phyloP scores from a whole-genome alignment of 257 asterid species.

The Solanum chiquidenum region DNA sequence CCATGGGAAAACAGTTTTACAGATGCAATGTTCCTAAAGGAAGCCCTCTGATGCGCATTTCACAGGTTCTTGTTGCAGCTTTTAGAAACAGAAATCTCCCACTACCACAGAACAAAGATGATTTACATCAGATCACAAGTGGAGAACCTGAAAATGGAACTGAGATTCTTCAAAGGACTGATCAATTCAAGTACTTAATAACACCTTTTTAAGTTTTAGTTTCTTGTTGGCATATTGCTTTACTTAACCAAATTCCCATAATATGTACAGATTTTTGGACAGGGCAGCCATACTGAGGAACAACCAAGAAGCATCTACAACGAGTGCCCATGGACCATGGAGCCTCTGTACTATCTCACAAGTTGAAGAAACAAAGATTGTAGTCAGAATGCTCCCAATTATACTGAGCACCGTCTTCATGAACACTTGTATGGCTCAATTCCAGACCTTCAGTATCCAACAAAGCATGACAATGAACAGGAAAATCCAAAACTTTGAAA shows the following conservation, averaged over 20 bases:
- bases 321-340: constrained; percentile 27
- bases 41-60: constrained; percentile 40
- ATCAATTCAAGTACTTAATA: constrained; percentile 45
- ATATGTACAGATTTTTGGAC: constrained; percentile 41
- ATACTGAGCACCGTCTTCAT: constrained; percentile 58
- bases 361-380: constrained; percentile 65
- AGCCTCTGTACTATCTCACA: constrained; percentile 45
- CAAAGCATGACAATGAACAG: constrained; percentile 59
- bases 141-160: constrained; percentile 31
- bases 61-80: constrained; percentile 55
- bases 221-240: neutral
- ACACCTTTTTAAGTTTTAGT: neutral
- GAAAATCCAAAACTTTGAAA: constrained; percentile 35
- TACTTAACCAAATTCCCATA: neutral
- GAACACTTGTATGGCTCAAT: constrained; percentile 79
- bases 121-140: constrained; percentile 34
- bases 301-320: constrained; percentile 6
- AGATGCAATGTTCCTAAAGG: constrained; percentile 41
- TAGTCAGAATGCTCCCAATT: constrained; percentile 57
- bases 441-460: constrained; percentile 64
- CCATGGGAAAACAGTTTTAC: constrained; percentile 38
- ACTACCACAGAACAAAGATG: constrained; percentile 26
- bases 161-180: constrained; percentile 50
- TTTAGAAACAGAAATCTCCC: constrained; percentile 38
- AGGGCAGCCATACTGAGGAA: constrained; percentile 33